Evolutionary conservation across 1,139 yeast genomes (phyloP), one percentile per base, ranked within the genome.

Genomic region (Pneumocystis murina): DNA sequence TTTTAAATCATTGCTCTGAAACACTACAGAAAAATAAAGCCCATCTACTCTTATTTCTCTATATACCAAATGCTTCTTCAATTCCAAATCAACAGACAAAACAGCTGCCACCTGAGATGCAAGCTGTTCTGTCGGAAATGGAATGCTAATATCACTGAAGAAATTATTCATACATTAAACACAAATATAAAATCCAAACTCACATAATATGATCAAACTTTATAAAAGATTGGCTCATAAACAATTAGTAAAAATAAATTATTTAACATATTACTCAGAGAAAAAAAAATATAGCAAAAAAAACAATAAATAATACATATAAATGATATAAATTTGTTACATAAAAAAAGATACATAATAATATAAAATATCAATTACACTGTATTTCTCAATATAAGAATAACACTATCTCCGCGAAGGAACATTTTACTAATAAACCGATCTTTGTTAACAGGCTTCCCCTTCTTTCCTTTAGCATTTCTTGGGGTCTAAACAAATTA

Each of bases 341-440:
- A 24, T 10, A 48, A 24, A 48, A n/a, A 48, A 20, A 48, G 14
- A 43, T 48, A n/a, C n/a, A 48, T 10, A 48, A 48, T 24, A 24
- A 12, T n/a, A 41, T 41, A 7, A 17, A 48, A 48, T 12, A 48
- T 24, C 17, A n/a, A 43, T 20, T 20, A 48, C 30, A 48, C 55
- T 12, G 70, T 74, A 71, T 72, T 69, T 64, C 84, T 86, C 69
- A 91, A 78, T 2, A 92, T 84, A 55, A 92, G 84, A 66, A 92
- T 87, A 39, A 92, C 96, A 0, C 96, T 87, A 75, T 92, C 99
- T 0, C 99, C 99, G 74, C 99, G 81, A 63, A 92, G 78, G 72
- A 92, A 94, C 82, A 92, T 79, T 75, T 92, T 92, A 67, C 91
- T 82, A 16, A 92, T 84, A 72, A 88, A 92, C 69, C 98, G 76